Conservation (phyloP, 2,329 filamentous ascomycete species). For the Cordyceps fumosorosea region DNA sequence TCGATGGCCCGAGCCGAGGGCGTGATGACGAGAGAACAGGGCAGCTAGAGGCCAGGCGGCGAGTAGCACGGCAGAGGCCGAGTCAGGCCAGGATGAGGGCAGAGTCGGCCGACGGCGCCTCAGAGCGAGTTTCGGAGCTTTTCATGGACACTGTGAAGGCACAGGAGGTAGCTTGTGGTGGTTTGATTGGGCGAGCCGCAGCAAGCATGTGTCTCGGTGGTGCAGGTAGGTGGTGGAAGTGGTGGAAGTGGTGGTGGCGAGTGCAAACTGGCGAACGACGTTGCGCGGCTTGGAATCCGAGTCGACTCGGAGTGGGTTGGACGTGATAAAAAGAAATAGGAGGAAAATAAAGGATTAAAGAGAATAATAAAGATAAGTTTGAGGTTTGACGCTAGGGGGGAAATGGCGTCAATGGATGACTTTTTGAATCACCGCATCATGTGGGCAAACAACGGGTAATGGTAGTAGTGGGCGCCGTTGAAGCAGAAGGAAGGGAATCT, state of each 20-base stretch:
- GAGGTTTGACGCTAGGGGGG: background rate
- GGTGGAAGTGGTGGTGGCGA: background rate
- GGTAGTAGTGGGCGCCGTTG: background rate
- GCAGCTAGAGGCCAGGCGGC: background rate
- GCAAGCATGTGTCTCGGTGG: background rate
- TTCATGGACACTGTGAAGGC: conserved; percentile 1
- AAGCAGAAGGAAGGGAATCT: background rate
- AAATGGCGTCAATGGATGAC: background rate
- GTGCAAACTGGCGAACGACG: background rate
- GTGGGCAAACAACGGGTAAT: background rate
- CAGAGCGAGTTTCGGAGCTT: background rate
- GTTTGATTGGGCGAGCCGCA: conserved; percentile 6
- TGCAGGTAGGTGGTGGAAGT: background rate
- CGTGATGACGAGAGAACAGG: background rate
- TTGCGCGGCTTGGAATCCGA: background rate
- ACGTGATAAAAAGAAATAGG: background rate
- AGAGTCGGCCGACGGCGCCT: background rate
- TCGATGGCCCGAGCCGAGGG: background rate
- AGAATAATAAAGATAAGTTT: background rate
- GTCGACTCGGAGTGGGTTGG: background rate
- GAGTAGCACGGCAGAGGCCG: background rate
- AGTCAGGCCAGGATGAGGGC: background rate
- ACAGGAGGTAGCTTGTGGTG: background rate
- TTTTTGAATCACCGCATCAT: conserved; percentile 9
- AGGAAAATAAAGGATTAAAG: background rate